Conservation (phyloP, 345 rosid genomes). For the Dovyalis caffra region DNA sequence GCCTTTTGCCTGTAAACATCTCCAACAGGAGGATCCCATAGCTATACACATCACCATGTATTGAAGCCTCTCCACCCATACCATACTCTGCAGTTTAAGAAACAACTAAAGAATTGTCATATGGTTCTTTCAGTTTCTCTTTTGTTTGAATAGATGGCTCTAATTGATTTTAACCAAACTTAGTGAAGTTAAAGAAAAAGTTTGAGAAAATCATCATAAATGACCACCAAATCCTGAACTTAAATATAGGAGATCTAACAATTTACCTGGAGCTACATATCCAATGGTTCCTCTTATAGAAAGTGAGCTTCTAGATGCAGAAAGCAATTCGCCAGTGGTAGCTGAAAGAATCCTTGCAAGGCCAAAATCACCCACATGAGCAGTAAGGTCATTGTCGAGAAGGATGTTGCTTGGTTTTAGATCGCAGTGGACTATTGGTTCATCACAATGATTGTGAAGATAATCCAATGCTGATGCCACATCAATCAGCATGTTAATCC, state of each 20-base stretch:
- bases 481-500: background rate
- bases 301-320: background rate
- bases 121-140: too few species aligned
- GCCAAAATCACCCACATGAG: background rate
- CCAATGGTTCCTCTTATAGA: background rate
- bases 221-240: too few species aligned
- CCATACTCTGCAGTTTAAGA: constrained; percentile 7
- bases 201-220: too few species aligned
- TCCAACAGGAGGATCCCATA: constrained; percentile 4
- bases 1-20: constrained; percentile 12
- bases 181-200: too few species aligned
- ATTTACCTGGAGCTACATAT: background rate
- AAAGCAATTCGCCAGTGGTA: background rate
- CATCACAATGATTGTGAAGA: background rate
- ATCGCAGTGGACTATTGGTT: background rate
- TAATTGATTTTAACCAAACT: too few species aligned
- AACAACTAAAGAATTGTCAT: too few species aligned
- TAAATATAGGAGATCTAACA: too few species aligned
- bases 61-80: background rate
- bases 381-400: background rate
- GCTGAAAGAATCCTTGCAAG: background rate
- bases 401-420: background rate
- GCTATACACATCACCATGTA: background rate
- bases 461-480: background rate
- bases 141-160: too few species aligned